Percentiles rank a stretch among this genome's conserved stretches.
Conservation (phyloP, 495 filamentous ascomycete species). For the Penicillium lagena region DNA sequence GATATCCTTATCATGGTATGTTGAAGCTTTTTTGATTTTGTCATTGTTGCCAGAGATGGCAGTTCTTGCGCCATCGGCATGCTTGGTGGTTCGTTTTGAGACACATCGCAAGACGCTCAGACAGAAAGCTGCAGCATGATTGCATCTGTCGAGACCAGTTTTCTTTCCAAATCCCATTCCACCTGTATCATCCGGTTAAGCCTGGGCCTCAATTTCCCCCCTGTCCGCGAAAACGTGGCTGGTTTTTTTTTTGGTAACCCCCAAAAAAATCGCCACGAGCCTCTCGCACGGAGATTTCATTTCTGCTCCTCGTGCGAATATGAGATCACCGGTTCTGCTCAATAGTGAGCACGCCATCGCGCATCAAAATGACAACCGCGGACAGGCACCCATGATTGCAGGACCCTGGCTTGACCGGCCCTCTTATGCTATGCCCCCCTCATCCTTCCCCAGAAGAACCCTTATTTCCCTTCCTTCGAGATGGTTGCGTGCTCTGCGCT, state of each 20-base stretch:
- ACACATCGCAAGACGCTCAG: too few species aligned
- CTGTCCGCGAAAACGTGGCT: too few species aligned
- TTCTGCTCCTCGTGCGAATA: constrained; percentile 3
- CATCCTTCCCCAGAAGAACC: constrained; percentile 9
- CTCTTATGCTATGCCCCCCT: background rate
- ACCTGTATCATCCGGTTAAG: too few species aligned
- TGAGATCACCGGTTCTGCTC: constrained; percentile 17
- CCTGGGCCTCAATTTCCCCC: too few species aligned
- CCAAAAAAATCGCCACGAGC: too few species aligned
- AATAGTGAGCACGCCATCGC: constrained; percentile 40
- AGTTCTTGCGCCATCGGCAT: constrained; percentile 32
- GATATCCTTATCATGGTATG: constrained; percentile 42
- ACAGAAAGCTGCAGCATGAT: background rate
- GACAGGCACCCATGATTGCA: constrained; percentile 2
- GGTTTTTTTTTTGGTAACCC: too few species aligned
- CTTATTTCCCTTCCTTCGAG: background rate
- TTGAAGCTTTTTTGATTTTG: constrained; percentile 2
- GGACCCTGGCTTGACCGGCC: constrained; percentile 7
- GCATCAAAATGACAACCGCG: constrained; percentile 28
- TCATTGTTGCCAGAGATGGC: constrained; percentile 28
- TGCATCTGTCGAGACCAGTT: background rate
- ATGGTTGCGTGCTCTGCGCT: constrained; percentile 13
- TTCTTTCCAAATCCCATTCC: too few species aligned
- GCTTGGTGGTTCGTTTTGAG: constrained; percentile 22
- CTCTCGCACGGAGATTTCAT: background rate